Base-by-base conservation (phyloP, 108 stramenopile genomes). In the Epithemia pelagica region DNA sequence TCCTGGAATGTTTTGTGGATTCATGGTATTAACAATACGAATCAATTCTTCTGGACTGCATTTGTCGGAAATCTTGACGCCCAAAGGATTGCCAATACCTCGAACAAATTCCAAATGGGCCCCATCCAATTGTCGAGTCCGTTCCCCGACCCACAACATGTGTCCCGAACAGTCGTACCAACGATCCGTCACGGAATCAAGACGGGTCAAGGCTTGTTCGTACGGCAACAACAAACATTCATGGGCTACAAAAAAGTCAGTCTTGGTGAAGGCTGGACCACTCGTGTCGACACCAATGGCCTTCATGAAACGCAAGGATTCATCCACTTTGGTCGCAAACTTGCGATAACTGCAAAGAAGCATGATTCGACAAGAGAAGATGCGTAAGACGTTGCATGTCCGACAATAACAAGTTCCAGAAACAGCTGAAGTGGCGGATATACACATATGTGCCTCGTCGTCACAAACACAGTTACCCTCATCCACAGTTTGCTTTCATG, bases 141-240 rank as follows among this genome's bases (percentile, higher is more conserved):
- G 94, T 74, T 98, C 99, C 52, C 99, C 99, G 27, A 98, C 92
- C 97, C 99, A 99, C 32, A 99, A 83, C 91, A 99, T 95, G 84
- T 98, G 97, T 0, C 96, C 92, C 26, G 96, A 96, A 76, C 96
- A 96, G 79, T 97, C 96, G 73, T 96, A 97, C 86, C 85, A 99
- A 62, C 83, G 88, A 31, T 94, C 97, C 1, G 96, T 96, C 37
- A 87, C 94, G n/a, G 95, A 96, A 76, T 98, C 97, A 68, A 88
- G 71, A 29, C 98, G 85, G 46, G 98, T 99, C 73, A 98, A 78
- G 20, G 97, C 96, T 82, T 97, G 80, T 78, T 99, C 98, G 81
- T 98, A 99, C 18, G 92, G 95, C 31, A 99, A 82, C 51, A 98
- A 92, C 26, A 99, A 81, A 66, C 96, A 97, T 82, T 99, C 98